A percentile compares a stretch with the other conserved stretches of the same genome.
phyloP scores from a whole-genome alignment of 768 basidiomycete species.

The Tricholoma hemisulphureum region DNA sequence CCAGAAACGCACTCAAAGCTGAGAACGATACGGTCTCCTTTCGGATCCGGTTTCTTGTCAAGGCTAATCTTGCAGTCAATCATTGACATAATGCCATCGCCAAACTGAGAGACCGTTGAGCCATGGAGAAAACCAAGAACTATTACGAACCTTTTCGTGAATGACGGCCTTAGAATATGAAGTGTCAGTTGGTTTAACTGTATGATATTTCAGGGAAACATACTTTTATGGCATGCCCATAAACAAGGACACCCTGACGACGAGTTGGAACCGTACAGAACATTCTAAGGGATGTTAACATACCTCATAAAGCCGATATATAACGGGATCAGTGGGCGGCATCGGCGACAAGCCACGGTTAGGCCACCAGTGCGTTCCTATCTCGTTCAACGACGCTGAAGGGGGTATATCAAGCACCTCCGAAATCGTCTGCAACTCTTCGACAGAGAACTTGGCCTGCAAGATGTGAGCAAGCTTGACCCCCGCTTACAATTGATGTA shows the following conservation, averaged over 20 bases:
- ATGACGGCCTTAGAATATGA: conserved; percentile 53
- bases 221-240: conserved; percentile 79
- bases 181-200: background rate
- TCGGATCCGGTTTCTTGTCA: conserved; percentile 68
- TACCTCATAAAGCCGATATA: conserved; percentile 83
- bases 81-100: conserved; percentile 89
- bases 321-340: conserved; percentile 74
- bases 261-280: background rate
- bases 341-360: conserved; percentile 67
- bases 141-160: conserved; percentile 61
- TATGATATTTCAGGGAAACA: conserved; percentile 13
- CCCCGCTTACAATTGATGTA: background rate
- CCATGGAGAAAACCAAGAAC: background rate
- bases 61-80: conserved; percentile 77
- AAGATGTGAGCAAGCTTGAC: background rate
- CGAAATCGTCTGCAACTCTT: conserved; percentile 57
- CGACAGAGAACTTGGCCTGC: conserved; percentile 65
- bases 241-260: conserved; percentile 64
- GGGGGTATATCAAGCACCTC: conserved; percentile 48
- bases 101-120: conserved; percentile 49
- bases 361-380: conserved; percentile 74
- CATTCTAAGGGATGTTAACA: conserved; percentile 8
- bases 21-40: conserved; percentile 75
- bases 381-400: conserved; percentile 36
- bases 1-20: conserved; percentile 68